Base-by-base conservation (phyloP, 768 basidiomycete genomes). In the Pisolithus albus region DNA sequence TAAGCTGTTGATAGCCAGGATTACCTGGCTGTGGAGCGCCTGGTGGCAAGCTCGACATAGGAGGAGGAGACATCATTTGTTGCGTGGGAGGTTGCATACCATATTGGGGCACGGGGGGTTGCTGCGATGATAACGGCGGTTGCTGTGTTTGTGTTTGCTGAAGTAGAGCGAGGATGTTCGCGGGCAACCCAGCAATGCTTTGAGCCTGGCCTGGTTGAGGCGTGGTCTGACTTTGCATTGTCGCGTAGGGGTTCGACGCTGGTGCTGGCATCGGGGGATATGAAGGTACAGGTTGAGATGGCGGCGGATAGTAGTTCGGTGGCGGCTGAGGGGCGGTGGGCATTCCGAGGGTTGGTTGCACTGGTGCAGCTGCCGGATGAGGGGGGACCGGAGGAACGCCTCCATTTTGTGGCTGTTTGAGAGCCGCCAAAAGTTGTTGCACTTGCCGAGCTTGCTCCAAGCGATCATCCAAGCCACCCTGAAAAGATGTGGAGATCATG, bases 381-480 rank as follows among this genome's bases (percentile, higher is more conserved):
- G 64, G 37, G 38, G 60, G 51, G n/a, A 53, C 42, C 5, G 58
- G 51, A 16, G 61, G 49, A 19, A 30, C 49, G 15, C 55, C 46
- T 21, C 70, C 73, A 53, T 64, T 64, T 53, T 76, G 75, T 9
- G 86, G 83, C 52, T 86, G 84, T 61, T 92, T 90, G 43, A 91
- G 69, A 11, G 89, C 89, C 5, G 88, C 89, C 23, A 92, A 70
- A 16, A 91, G 71, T 59, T 91, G 87, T 62, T 92, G 91, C 8
- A 93, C 89, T 66, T 80, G 86, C 50, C 84, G 80, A 7, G 91
- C 90, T 74, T 92, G 88, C 61, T 94, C 92, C 18, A 94, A 72
- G 11, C 91, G 85, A 46, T 92, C 89, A 52, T 92, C 88, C 10
- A 72, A 66, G 38, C 75, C n/a, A 18, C 43, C 70, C 79, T 82